These are phyloP conservation scores for Trichoderma koningii DNA, from an alignment of 2,329 filamentous ascomycete genomes.

Conservation along the genomic window DNA sequence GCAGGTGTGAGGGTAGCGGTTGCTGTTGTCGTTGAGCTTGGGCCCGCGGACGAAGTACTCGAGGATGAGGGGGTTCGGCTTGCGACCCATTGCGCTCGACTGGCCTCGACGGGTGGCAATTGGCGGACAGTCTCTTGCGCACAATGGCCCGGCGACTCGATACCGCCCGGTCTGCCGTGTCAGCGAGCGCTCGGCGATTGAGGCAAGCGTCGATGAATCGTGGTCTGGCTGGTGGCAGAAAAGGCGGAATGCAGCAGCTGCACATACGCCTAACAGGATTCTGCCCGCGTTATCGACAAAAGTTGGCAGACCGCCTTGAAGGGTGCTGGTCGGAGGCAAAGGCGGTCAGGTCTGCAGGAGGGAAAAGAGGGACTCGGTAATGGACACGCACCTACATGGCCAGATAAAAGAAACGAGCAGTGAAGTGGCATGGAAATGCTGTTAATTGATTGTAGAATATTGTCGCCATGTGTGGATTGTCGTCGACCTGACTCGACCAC, in stretches of 20 bases:
- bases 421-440: accelerated
- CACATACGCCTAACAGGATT: slow-evolving; percentile 34
- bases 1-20: slow-evolving; percentile 89
- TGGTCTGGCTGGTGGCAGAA: slow-evolving; percentile 14
- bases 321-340: slow-evolving; percentile 10
- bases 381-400: neutral
- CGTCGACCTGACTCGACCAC: neutral
- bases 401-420: neutral
- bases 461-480: neutral
- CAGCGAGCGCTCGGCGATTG: slow-evolving; percentile 6
- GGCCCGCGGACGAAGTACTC: slow-evolving; percentile 85
- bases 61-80: slow-evolving; percentile 80
- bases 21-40: slow-evolving; percentile 86
- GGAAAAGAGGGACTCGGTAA: neutral
- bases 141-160: slow-evolving; percentile 23
- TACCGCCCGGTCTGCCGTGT: slow-evolving; percentile 11
- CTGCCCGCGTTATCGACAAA: slow-evolving; percentile 43
- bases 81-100: slow-evolving; percentile 68
- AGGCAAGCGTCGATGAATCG: neutral
- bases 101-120: slow-evolving; percentile 34
- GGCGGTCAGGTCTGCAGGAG: slow-evolving; percentile 8
- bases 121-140: slow-evolving; percentile 32
- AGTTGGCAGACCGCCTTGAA: slow-evolving; percentile 39
- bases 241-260: slow-evolving; percentile 27
- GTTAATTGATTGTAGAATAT: neutral